These are phyloP conservation scores for Calonectria montana DNA, from an alignment of 2,329 filamentous ascomycete species.

Conservation along the genomic window DNA sequence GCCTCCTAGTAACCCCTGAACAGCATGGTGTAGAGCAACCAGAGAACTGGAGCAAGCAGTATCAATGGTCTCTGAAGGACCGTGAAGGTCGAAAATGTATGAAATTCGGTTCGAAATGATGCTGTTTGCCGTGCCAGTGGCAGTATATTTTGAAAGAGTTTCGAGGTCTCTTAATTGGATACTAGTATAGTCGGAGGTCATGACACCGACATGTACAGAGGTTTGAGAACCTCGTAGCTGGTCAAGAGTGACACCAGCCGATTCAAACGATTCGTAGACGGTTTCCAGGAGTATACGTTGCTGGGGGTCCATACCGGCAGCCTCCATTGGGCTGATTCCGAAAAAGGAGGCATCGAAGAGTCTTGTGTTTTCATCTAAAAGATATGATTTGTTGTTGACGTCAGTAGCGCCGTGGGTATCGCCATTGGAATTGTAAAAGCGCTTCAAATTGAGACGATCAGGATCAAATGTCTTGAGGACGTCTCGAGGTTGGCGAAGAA, in stretches of 20 bases:
- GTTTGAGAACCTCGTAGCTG: conserved; percentile 17
- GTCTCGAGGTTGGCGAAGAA: neutral
- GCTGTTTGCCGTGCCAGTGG: conserved; percentile 19
- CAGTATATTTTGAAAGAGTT: conserved; percentile 6
- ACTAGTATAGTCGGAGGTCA: conserved; percentile 42
- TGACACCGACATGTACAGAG: conserved; percentile 39
- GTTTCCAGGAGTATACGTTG: conserved; percentile 49
- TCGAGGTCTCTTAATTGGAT: conserved; percentile 10
- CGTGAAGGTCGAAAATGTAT: conserved; percentile 35
- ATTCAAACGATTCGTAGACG: conserved; percentile 46
- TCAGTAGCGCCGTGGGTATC: conserved; percentile 39
- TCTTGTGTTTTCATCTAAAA: conserved; percentile 31
- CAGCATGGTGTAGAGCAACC: conserved; percentile 47
- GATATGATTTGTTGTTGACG: conserved; percentile 45
- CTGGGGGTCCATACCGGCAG: conserved; percentile 46
- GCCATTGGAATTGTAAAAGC: conserved; percentile 33
- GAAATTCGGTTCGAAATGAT: conserved; percentile 36
- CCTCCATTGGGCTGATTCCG: conserved; percentile 27
- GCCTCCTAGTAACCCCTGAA: conserved; percentile 11
- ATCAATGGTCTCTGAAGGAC: conserved; percentile 46
- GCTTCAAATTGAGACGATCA: conserved; percentile 28
- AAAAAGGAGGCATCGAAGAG: conserved; percentile 40
- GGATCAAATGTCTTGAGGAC: neutral
- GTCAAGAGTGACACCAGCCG: conserved; percentile 12
- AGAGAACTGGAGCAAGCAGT: conserved; percentile 53